Conservation (phyloP, 2,329 filamentous ascomycete species). For the Fusarium proliferatum region DNA sequence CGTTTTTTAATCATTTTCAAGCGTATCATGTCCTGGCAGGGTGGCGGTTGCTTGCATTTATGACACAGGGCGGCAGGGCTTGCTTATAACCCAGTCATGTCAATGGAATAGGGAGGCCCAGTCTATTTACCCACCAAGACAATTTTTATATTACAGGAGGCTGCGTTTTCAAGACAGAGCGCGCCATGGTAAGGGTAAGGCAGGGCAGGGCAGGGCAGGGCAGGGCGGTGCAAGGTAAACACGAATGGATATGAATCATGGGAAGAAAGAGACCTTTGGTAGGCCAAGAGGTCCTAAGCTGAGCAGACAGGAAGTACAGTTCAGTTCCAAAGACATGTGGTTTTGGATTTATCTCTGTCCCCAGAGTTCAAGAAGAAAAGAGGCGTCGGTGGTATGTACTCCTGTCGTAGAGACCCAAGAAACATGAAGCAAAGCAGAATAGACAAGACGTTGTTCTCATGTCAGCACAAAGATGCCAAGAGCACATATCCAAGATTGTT, state of each 20-base stretch:
- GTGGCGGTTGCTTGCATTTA: conserved; percentile 14
- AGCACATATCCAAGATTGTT: not conserved
- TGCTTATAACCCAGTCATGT: conserved; percentile 14
- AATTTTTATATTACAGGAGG: conserved; percentile 14
- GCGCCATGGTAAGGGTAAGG: conserved; percentile 9
- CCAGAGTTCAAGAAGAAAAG: not conserved
- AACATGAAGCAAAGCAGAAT: conserved; percentile 13
- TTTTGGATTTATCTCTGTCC: not conserved
- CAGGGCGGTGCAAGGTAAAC: conserved; percentile 6
- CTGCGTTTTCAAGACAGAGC: conserved; percentile 30
- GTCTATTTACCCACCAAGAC: conserved; percentile 16
- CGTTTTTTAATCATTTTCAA: conserved; percentile 16
- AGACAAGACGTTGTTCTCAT: conserved; percentile 24
- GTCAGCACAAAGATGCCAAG: conserved; percentile 4
- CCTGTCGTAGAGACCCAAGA: conserved; percentile 4
- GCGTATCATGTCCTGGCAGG: conserved; percentile 23
- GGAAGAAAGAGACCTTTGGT: not conserved
- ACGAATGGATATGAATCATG: conserved; percentile 27
- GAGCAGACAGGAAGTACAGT: not conserved
- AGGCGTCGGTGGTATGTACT: conserved; percentile 5
- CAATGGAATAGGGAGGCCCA: conserved; percentile 23
- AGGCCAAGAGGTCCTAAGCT: not conserved
- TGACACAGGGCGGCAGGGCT: conserved; percentile 15
- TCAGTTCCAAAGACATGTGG: not conserved
- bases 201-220: not conserved